Base-by-base conservation (phyloP, 805 yeast genomes). In the Spathaspora girioi region DNA sequence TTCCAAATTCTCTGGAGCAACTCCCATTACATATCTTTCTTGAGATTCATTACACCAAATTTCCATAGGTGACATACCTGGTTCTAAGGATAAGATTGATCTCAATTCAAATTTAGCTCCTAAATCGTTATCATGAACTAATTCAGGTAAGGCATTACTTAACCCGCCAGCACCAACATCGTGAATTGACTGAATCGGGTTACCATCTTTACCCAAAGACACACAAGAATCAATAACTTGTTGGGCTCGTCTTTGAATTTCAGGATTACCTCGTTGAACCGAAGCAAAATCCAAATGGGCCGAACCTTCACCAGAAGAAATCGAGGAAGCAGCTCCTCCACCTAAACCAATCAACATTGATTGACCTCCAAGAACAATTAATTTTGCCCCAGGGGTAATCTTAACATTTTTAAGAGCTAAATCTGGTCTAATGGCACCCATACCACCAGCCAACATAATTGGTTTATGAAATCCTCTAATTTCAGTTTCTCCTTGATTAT, bases 161-260 rank as follows among this genome's bases (percentile, higher is more conserved):
- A 94, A 77, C 47, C 99, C 99, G 70, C 99, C 99, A 46, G 99
- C 99, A 70, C 99, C 99, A 45, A 94, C 99, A 72, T 94, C 99
- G 69, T 94, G 99, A 61, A 94, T 88, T 38, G 96, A 91, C 70
- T 92, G 94, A 57, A 94, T 89, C 48, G 98, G 98, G 53, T 76
- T 79, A 20, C 60, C 60, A 18, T 73, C 73, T 12, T 73, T 73
- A 47, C 96, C 97, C 49, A 89, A 76, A 2, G 97, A 84, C 43
- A 85, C 84, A 80, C 99, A 94, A 15, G 96, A 84, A 68, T 93
- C 96, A 57, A 94, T 93, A 43, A 94, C 99, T 78, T 90, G 94
- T 72, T 94, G 99, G 29, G 98, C 97, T 68, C 99, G 87, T 75
- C 99, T 89, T 75, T 94, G 97, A 87, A 94, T 92, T 74, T 94